Evolutionary conservation across 1,284 basidiomycete genomes (phyloP).

Genomic region (Cryptococcus sp.): DNA sequence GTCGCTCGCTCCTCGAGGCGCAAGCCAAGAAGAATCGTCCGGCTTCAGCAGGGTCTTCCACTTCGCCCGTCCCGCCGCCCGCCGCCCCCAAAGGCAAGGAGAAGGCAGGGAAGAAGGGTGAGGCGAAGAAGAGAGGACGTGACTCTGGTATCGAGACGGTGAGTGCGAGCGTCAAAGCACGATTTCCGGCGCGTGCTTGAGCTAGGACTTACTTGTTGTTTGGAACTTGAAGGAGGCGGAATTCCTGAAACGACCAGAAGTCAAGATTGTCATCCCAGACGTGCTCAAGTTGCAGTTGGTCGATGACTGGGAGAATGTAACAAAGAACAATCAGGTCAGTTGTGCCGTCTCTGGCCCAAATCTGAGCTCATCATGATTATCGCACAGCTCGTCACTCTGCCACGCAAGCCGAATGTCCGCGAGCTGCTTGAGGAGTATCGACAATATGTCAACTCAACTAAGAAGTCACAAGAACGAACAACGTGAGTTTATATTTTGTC

Average conservation of each 20-base stretch:
- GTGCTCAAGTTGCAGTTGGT: slow-evolving; percentile 84
- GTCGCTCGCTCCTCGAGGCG: slow-evolving; percentile 58
- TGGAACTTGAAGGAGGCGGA: slow-evolving; percentile 55
- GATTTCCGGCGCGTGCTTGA: not conserved
- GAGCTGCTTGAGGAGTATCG: slow-evolving; percentile 79
- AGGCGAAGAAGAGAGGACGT: slow-evolving; percentile 56
- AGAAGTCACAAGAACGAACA: slow-evolving; percentile 57
- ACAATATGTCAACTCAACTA: slow-evolving; percentile 59
- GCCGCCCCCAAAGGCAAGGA: slow-evolving; percentile 35
- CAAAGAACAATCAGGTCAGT: slow-evolving; percentile 83
- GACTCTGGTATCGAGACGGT: slow-evolving; percentile 49
- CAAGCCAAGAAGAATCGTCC: slow-evolving; percentile 50
- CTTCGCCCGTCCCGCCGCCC: slow-evolving; percentile 25
- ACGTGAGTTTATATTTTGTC: too few species aligned
- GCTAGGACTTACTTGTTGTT: not conserved
- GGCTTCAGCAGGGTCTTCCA: slow-evolving; percentile 14
- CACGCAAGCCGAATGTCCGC: slow-evolving; percentile 77
- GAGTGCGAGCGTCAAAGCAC: slow-evolving; percentile 12
- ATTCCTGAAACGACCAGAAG: slow-evolving; percentile 73
- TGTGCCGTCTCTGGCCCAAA: not conserved
- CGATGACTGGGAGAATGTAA: slow-evolving; percentile 97
- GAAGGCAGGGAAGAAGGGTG: slow-evolving; percentile 53
- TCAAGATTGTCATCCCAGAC: slow-evolving; percentile 89
- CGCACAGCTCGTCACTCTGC: slow-evolving; percentile 76
- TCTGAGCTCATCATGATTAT: not conserved